Conservation (phyloP, 306 rosid genomes). For the Macrotyloma uniflorum region DNA sequence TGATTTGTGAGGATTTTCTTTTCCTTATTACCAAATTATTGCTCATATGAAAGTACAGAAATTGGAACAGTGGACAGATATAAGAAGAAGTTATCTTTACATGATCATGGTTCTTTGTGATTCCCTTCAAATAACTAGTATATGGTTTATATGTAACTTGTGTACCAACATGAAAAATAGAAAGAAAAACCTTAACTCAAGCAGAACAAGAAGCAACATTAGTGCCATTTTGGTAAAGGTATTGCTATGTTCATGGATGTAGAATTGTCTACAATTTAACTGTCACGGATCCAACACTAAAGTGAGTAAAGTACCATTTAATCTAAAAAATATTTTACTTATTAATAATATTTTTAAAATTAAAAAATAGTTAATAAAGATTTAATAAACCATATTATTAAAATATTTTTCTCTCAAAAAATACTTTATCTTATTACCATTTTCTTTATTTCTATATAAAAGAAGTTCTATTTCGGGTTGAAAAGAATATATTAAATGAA, state of each 20-base stretch:
- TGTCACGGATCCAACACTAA: too few relatives aligned
- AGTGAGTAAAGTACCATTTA: too few relatives aligned
- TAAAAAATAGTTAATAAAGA: too few relatives aligned
- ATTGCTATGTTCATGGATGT: too few relatives aligned
- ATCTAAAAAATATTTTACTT: too few relatives aligned
- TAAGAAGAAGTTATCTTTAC: background rate
- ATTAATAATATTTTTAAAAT: too few relatives aligned
- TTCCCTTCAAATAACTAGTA: background rate
- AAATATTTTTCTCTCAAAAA: too few relatives aligned
- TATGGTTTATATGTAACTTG: background rate
- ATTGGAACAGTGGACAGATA: constrained; percentile 28
- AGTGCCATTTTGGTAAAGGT: too few relatives aligned
- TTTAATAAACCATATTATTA: too few relatives aligned
- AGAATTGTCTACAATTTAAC: too few relatives aligned
- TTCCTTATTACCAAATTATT: constrained; percentile 34
- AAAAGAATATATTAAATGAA: background rate
- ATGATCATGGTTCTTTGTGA: background rate
- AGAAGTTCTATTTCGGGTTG: background rate
- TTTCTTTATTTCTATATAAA: background rate
- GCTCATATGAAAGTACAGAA: constrained; percentile 38
- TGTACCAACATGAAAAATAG: background rate
- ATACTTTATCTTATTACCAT: background rate
- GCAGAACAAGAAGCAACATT: too few relatives aligned
- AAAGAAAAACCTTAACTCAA: background rate
- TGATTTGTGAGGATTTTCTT: constrained; percentile 32